phyloP scores from a whole-genome alignment of 495 filamentous ascomycete species.

The Hypomontagnella submonticulosa region DNA sequence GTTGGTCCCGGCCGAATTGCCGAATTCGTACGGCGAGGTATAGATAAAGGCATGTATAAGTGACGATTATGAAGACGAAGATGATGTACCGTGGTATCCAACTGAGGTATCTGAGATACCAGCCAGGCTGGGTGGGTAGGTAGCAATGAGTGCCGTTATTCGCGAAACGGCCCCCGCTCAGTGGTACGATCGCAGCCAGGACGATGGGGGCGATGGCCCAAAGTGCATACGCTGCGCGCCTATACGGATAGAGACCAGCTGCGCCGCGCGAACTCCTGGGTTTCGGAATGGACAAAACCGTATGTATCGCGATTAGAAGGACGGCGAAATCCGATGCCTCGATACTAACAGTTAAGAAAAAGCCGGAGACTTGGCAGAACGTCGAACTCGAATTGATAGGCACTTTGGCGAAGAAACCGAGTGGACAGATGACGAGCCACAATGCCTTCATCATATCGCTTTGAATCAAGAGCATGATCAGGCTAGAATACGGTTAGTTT shows the following conservation, averaged over 20 bases:
- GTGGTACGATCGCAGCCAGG: constrained; percentile 71
- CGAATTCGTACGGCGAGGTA: constrained; percentile 61
- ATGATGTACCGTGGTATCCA: constrained; percentile 81
- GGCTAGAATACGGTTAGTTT: constrained; percentile 55
- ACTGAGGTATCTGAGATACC: constrained; percentile 72
- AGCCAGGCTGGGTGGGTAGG: constrained; percentile 69
- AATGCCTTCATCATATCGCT: constrained; percentile 75
- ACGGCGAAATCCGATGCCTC: constrained; percentile 76
- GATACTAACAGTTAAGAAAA: constrained; percentile 69
- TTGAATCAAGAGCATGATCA: constrained; percentile 76
- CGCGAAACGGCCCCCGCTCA: constrained; percentile 64
- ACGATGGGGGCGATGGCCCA: constrained; percentile 68
- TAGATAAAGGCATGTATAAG: constrained; percentile 75
- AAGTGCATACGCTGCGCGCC: constrained; percentile 62
- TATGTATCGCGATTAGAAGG: constrained; percentile 76
- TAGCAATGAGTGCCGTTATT: constrained; percentile 73
- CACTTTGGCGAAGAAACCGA: constrained; percentile 61
- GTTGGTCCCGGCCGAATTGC: constrained; percentile 44
- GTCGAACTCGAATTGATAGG: constrained; percentile 58
- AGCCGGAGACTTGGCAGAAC: constrained; percentile 76
- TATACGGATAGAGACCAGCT: constrained; percentile 71
- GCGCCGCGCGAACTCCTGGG: constrained; percentile 55
- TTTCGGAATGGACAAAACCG: constrained; percentile 72
- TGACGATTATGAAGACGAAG: constrained; percentile 66
- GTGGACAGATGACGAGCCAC: constrained; percentile 71